A percentile compares a stretch with the other conserved stretches of the same genome.
phyloP scores from a whole-genome alignment of 2,329 filamentous ascomycete genomes.

The Microdochium paspali region DNA sequence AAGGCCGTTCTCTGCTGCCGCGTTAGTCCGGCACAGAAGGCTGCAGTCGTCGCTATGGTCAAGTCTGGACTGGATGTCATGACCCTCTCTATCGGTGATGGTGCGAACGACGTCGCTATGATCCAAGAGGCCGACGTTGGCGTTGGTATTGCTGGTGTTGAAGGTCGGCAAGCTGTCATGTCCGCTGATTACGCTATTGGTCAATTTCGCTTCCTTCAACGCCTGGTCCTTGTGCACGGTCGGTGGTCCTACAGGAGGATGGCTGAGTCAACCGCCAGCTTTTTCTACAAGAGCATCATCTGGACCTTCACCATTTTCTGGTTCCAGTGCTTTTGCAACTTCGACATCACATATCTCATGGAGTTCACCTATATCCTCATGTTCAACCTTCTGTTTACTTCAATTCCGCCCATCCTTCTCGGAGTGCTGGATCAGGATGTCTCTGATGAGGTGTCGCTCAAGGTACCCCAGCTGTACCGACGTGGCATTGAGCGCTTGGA shows the following conservation, averaged over 20 bases:
- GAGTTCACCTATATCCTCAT: slow-evolving; percentile 97
- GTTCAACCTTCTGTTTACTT: slow-evolving; percentile 96
- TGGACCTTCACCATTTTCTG: slow-evolving; percentile 97
- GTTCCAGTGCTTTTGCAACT: slow-evolving; percentile 93
- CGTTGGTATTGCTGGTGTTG: slow-evolving; percentile 87
- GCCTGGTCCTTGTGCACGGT: slow-evolving; percentile 81
- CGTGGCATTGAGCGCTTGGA: slow-evolving; percentile 92
- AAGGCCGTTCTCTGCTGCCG: slow-evolving; percentile 93
- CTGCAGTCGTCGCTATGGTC: slow-evolving; percentile 92
- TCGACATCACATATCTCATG: slow-evolving; percentile 93
- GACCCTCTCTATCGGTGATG: slow-evolving; percentile 87
- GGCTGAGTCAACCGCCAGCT: slow-evolving; percentile 91
- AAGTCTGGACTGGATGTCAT: slow-evolving; percentile 93
- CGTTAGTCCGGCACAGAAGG: slow-evolving; percentile 94
- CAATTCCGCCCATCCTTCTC: slow-evolving; percentile 87
- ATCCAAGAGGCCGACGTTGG: slow-evolving; percentile 97
- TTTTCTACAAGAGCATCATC: slow-evolving; percentile 99
- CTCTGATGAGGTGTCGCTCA: slow-evolving; percentile 83
- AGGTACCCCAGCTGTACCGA: slow-evolving; percentile 90
- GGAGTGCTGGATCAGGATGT: slow-evolving; percentile 97
- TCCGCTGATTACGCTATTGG: slow-evolving; percentile 93
- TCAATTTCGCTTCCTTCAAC: slow-evolving; percentile 81
- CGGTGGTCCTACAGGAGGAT: slow-evolving; percentile 94
- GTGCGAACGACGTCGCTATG: slow-evolving; percentile 95
- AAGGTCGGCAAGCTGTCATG: slow-evolving; percentile 90